A percentile compares a stretch with the other conserved stretches of the same genome.
These are phyloP conservation scores for Clohesyomyces aquaticus DNA, from an alignment of 495 filamentous ascomycete genomes.

Conservation along the genomic window DNA sequence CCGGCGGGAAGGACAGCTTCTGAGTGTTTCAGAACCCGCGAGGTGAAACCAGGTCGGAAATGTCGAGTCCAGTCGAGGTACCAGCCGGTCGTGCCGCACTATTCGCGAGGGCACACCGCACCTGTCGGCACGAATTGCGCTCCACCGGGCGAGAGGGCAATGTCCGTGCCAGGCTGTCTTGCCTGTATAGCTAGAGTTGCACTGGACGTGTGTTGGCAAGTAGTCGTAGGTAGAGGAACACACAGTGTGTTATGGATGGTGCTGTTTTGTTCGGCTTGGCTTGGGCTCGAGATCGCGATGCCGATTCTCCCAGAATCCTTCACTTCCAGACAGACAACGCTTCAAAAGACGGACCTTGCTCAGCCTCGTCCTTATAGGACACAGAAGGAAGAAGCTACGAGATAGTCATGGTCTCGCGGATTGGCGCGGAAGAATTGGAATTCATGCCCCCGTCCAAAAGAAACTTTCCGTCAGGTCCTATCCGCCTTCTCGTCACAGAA, in stretches of 20 bases:
- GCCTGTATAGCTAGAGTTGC: too few relatives aligned
- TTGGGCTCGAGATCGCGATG: neutral
- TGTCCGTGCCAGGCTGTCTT: neutral
- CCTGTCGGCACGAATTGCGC: neutral
- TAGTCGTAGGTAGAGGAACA: too few relatives aligned
- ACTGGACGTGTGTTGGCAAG: too few relatives aligned
- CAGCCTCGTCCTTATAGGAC: neutral
- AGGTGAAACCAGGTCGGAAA: neutral
- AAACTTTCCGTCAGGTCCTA: neutral
- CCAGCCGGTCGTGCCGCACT: neutral
- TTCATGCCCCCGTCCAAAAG: neutral
- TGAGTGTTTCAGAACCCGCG: neutral
- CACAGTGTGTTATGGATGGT: too few relatives aligned
- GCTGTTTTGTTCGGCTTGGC: neutral
- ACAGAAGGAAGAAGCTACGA: neutral
- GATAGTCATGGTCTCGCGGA: neutral
- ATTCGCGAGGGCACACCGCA: neutral
- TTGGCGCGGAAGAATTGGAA: neutral
- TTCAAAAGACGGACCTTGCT: slow-evolving; percentile 4
- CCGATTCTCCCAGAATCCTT: neutral
- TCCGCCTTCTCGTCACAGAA: slow-evolving; percentile 2
- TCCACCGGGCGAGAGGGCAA: neutral
- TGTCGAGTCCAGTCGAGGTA: neutral
- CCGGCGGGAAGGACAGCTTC: neutral
- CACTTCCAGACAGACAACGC: slow-evolving; percentile 1